Evolutionary conservation across 2,329 filamentous ascomycete species (phyloP).

Genomic region (Monilinia polystroma): DNA sequence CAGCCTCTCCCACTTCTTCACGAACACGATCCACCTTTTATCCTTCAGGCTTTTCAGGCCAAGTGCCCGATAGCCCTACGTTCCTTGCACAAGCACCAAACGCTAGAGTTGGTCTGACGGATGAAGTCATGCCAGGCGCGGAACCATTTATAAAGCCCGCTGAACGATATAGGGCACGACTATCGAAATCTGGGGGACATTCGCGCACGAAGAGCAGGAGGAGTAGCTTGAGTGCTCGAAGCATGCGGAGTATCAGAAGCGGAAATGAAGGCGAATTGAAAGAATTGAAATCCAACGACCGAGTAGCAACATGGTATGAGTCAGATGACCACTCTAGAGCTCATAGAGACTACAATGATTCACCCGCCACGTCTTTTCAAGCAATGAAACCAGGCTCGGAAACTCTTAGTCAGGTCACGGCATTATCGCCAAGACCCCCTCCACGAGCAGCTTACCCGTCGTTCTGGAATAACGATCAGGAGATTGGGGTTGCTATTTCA

Average conservation of each 20-base stretch:
- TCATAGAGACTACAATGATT: conserved; percentile 29
- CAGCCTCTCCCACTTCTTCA: conserved; percentile 31
- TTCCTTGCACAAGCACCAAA: conserved; percentile 61
- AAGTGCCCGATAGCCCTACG: conserved; percentile 41
- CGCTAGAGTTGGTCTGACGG: conserved; percentile 60
- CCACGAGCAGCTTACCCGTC: conserved; percentile 5
- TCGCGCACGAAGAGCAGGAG: conserved; percentile 36
- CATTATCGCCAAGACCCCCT: conserved; percentile 19
- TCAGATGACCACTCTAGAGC: conserved; percentile 30
- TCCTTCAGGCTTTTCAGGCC: conserved; percentile 38
- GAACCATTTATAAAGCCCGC: conserved; percentile 56
- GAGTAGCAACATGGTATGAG: conserved; percentile 34
- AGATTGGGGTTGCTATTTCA: conserved; percentile 22
- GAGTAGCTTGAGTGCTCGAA: conserved; percentile 38
- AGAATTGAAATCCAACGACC: conserved; percentile 29
- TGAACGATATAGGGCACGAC: conserved; percentile 53
- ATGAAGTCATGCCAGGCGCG: conserved; percentile 59
- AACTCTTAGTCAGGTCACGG: background rate
- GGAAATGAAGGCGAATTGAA: conserved; percentile 24
- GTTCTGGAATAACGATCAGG: conserved; percentile 18
- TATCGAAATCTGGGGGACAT: conserved; percentile 48
- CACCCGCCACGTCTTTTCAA: conserved; percentile 24
- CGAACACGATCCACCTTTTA: conserved; percentile 25
- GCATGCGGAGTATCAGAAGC: conserved; percentile 33
- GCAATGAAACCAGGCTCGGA: conserved; percentile 2